These are phyloP conservation scores for Apocynum venetum DNA, from an alignment of 257 asterid genomes.

Conservation along the genomic window DNA sequence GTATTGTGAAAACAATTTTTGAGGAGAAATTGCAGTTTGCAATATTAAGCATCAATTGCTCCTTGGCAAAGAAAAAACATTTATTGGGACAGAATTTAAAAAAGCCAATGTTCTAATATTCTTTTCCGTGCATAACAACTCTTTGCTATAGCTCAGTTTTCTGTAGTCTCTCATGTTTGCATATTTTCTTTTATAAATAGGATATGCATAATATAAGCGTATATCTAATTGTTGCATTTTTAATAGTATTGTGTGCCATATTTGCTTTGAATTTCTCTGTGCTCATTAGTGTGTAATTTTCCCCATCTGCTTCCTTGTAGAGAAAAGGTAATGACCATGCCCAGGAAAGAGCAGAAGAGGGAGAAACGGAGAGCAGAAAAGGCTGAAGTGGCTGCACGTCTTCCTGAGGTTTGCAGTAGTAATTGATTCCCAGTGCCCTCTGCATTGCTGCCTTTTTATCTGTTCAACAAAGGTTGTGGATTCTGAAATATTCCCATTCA, in stretches of 20 bases:
- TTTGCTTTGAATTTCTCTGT: not conserved
- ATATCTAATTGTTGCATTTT: not conserved
- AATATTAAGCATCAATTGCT: not conserved
- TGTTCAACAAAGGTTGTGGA: not conserved
- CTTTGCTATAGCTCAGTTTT: not conserved
- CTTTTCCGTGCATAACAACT: not conserved
- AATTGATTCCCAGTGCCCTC: not conserved
- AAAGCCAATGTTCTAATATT: not conserved
- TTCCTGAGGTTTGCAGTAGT: constrained; percentile 52
- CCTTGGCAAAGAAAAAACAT: not conserved
- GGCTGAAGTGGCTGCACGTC: constrained; percentile 78
- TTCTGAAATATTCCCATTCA: constrained; percentile 1
- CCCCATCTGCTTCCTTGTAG: constrained; percentile 31
- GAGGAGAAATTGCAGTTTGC: not conserved
- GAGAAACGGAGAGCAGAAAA: constrained; percentile 89
- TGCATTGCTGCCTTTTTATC: constrained; percentile 4
- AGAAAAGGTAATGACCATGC: constrained; percentile 86
- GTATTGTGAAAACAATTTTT: not conserved
- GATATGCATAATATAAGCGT: not conserved
- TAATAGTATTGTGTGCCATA: not conserved
- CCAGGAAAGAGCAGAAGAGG: constrained; percentile 69
- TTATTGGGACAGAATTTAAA: not conserved
- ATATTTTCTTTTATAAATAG: not conserved
- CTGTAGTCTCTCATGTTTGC: not conserved
- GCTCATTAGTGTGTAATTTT: constrained; percentile 3